phyloP scores from a whole-genome alignment of 169 alveolate genomes.

The Babesia sp. region DNA sequence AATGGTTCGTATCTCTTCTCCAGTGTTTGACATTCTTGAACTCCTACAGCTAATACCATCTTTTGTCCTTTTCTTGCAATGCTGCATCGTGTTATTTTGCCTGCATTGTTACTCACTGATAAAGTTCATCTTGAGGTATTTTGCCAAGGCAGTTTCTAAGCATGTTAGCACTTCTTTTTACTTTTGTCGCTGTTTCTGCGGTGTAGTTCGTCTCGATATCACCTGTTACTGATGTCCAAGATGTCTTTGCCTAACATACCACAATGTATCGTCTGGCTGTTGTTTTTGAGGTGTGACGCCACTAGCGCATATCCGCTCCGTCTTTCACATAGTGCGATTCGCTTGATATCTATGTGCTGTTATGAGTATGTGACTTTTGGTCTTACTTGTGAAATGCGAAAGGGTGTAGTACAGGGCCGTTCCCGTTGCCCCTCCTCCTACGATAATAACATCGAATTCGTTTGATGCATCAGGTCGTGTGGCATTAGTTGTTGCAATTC shows the following conservation, averaged over 20 bases:
- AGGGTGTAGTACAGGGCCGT: constrained; percentile 82
- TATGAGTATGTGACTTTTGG: neutral
- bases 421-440: constrained; percentile 87
- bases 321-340: constrained; percentile 79
- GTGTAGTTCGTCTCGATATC: constrained; percentile 86
- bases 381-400: constrained; percentile 76
- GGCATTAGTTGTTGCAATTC: neutral
- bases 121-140: constrained; percentile 66
- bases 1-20: constrained; percentile 73
- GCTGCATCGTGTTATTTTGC: constrained; percentile 14
- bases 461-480: constrained; percentile 14
- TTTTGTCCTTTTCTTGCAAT: constrained; percentile 78
- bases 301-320: constrained; percentile 78
- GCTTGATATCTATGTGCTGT: constrained; percentile 60
- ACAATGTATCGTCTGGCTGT: constrained; percentile 85
- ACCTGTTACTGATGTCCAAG: constrained; percentile 35
- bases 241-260: constrained; percentile 20
- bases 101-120: neutral
- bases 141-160: constrained; percentile 80
- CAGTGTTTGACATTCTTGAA: constrained; percentile 76
- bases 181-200: constrained; percentile 76
- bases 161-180: constrained; percentile 83
- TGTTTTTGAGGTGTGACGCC: constrained; percentile 83
- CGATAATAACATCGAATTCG: constrained; percentile 77
- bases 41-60: constrained; percentile 87